A percentile compares a stretch with the other conserved stretches of the same genome.
phyloP scores from a whole-genome alignment of 1,284 basidiomycete species.

The Ganoderma lingzhi region DNA sequence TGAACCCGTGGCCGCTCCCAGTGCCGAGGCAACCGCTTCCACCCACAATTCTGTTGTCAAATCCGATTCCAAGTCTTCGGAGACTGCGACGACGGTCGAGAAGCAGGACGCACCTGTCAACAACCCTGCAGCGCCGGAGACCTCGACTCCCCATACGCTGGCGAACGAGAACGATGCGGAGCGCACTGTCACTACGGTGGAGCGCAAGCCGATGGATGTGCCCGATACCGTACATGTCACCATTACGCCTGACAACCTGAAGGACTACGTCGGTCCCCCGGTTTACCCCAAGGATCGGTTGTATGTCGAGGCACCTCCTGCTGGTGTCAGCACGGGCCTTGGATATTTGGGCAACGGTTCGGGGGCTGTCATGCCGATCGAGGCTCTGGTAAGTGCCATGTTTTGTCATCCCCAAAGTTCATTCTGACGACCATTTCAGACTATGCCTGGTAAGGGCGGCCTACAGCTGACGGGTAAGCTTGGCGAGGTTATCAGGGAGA shows the following conservation, averaged over 20 bases:
- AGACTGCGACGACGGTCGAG: conserved; percentile 44
- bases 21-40: conserved; percentile 36
- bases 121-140: conserved; percentile 44
- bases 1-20: conserved; percentile 51
- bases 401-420: conserved; percentile 10
- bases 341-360: conserved; percentile 97
- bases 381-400: conserved; percentile 76
- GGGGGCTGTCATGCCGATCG: conserved; percentile 97
- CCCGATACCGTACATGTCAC: conserved; percentile 83
- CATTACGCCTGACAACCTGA: conserved; percentile 89
- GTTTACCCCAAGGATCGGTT: conserved; percentile 96
- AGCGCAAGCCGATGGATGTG: conserved; percentile 84
- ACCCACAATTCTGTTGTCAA: conserved; percentile 24
- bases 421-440: conserved; percentile 50
- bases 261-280: conserved; percentile 97
- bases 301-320: conserved; percentile 84
- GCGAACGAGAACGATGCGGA: conserved; percentile 43
- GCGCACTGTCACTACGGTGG: conserved; percentile 76
- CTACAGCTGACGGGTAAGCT: conserved; percentile 96
- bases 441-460: conserved; percentile 91
- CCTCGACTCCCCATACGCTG: conserved; percentile 34
- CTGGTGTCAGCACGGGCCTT: conserved; percentile 93
- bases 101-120: conserved; percentile 49
- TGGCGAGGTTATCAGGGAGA: conserved; percentile 97
- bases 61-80: conserved; percentile 44